These are phyloP conservation scores for Sicyos edulis DNA, from an alignment of 306 rosid species.

Conservation along the genomic window DNA sequence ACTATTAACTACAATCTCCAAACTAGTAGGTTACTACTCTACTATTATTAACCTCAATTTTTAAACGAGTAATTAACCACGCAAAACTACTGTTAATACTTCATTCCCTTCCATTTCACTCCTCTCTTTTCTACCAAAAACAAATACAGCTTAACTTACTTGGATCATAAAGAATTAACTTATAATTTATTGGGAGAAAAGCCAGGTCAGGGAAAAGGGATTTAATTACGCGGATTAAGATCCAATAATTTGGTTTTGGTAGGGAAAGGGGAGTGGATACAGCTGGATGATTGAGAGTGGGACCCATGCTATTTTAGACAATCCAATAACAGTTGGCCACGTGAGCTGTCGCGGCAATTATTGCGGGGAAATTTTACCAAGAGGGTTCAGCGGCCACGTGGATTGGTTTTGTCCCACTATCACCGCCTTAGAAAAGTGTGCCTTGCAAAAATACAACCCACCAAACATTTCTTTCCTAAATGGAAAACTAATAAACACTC, in stretches of 20 bases:
- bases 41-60: no score
- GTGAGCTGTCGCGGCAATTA: slow-evolving; percentile 27
- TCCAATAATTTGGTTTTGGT: not conserved
- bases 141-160: no score
- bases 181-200: no score
- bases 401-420: not conserved
- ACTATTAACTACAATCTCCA: no score
- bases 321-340: slow-evolving; percentile 36
- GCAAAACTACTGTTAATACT: no score
- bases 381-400: not conserved
- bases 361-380: slow-evolving; percentile 16
- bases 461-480: not conserved
- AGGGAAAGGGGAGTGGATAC: slow-evolving; percentile 17
- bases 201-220: not conserved
- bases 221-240: slow-evolving; percentile 2
- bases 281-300: slow-evolving; percentile 41
- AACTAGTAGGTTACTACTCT: no score
- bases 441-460: not conserved
- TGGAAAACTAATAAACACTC: not conserved
- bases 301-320: slow-evolving; percentile 22
- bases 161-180: no score
- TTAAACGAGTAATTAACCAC: no score
- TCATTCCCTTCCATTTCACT: no score
- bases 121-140: no score
- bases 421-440: slow-evolving; percentile 1